phyloP scores from a whole-genome alignment of 306 rosid species.

The Bauhinia variegata region DNA sequence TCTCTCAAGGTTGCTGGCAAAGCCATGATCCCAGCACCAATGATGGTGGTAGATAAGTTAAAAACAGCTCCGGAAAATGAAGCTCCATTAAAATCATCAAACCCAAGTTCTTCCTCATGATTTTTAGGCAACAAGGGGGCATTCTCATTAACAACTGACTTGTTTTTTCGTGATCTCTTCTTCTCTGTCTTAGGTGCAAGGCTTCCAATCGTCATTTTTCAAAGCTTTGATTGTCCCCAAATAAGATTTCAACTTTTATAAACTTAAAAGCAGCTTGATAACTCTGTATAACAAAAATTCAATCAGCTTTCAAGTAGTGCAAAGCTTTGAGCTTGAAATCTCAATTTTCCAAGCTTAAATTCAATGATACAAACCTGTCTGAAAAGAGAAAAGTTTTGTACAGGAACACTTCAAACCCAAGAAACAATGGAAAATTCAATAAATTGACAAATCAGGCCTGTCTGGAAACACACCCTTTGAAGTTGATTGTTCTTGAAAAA shows the following conservation, averaged over 20 bases:
- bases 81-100: constrained; percentile 80
- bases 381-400: constrained; percentile 2
- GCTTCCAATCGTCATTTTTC: constrained; percentile 53
- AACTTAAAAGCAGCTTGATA: constrained; percentile 16
- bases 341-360: constrained; percentile 2
- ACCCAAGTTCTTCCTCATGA: constrained; percentile 39
- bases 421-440: too few species aligned
- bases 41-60: constrained; percentile 80
- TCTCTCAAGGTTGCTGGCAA: constrained; percentile 82
- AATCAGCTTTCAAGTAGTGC: constrained; percentile 33
- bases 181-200: constrained; percentile 44
- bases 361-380: constrained; percentile 27
- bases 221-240: constrained; percentile 14
- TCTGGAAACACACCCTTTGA: too few species aligned
- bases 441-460: too few species aligned
- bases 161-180: constrained; percentile 48
- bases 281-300: constrained; percentile 13
- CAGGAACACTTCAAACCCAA: neutral
- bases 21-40: constrained; percentile 95
- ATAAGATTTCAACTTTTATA: constrained; percentile 16
- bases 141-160: constrained; percentile 53
- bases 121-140: constrained; percentile 67
- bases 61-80: constrained; percentile 88
- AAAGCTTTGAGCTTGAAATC: neutral
- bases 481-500: neutral